Conservation (phyloP, 208 protist species). For the Willaertia magna region DNA sequence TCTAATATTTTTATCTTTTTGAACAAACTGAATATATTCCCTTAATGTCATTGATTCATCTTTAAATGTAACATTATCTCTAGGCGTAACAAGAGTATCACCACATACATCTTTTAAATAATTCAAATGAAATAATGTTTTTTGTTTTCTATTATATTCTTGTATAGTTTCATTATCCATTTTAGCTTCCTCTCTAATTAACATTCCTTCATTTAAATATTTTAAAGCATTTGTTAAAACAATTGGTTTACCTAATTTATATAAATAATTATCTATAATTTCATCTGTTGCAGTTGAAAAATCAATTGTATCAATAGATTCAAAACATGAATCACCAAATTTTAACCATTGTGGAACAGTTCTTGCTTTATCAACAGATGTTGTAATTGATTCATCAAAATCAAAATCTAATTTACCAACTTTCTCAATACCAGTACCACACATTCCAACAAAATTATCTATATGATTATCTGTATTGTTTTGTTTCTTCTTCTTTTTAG, state of each 20-base stretch:
- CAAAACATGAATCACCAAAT: neutral
- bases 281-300: neutral
- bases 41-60: neutral
- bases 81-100: neutral
- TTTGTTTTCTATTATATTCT: too few relatives aligned
- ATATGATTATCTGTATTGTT: neutral
- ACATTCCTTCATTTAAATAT: neutral
- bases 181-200: neutral
- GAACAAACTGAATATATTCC: neutral
- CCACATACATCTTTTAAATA: neutral
- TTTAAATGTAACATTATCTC: neutral
- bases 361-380: neutral
- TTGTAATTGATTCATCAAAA: neutral
- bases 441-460: neutral
- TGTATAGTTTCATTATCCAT: neutral
- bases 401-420: neutral
- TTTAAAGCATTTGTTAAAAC: neutral
- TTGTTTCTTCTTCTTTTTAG: neutral
- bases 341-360: neutral
- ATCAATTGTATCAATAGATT: neutral
- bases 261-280: conserved; percentile 1
- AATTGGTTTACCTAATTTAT: neutral
- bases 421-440: neutral
- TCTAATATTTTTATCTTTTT: neutral
- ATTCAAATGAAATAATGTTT: neutral